Percentiles rank a stretch among this genome's conserved stretches.
These are phyloP conservation scores for Quercus tomentella DNA, from an alignment of 331 rosid genomes.

Conservation along the genomic window DNA sequence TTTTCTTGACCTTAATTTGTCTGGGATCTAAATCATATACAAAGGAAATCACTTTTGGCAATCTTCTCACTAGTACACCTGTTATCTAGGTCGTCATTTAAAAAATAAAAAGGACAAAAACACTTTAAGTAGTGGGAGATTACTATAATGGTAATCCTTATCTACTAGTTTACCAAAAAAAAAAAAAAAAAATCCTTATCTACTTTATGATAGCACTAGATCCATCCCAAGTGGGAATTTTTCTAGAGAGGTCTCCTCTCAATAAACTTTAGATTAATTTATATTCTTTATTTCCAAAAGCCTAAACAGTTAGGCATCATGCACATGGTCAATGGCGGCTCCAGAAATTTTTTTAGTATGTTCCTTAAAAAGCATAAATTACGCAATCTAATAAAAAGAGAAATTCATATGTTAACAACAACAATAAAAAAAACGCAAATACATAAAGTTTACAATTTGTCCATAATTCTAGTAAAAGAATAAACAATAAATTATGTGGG, in stretches of 20 bases:
- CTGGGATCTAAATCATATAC: too few relatives aligned
- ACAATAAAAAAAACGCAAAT: too few relatives aligned
- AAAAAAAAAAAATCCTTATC: conserved; percentile 22
- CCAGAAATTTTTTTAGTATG: too few relatives aligned
- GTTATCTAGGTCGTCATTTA: background rate
- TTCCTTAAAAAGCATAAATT: too few relatives aligned
- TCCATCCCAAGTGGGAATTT: background rate
- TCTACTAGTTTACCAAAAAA: too few relatives aligned
- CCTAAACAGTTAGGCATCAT: background rate
- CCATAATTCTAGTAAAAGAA: too few relatives aligned
- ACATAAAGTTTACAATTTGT: too few relatives aligned
- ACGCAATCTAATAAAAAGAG: too few relatives aligned
- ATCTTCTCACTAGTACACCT: background rate
- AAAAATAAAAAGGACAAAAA: background rate
- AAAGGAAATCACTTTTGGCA: background rate
- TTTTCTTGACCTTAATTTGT: too few relatives aligned
- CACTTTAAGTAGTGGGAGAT: conserved; percentile 25
- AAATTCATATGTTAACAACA: too few relatives aligned
- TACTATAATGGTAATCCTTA: conserved; percentile 9
- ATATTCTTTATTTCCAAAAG: background rate
- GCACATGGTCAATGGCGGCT: too few relatives aligned
- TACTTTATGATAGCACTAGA: conserved; percentile 15
- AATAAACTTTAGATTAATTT: background rate
- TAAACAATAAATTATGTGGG: too few relatives aligned
- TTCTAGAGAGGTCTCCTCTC: background rate